phyloP scores from a whole-genome alignment of 2,329 filamentous ascomycete species.

The Hymenotorrendiella dingleyae region DNA sequence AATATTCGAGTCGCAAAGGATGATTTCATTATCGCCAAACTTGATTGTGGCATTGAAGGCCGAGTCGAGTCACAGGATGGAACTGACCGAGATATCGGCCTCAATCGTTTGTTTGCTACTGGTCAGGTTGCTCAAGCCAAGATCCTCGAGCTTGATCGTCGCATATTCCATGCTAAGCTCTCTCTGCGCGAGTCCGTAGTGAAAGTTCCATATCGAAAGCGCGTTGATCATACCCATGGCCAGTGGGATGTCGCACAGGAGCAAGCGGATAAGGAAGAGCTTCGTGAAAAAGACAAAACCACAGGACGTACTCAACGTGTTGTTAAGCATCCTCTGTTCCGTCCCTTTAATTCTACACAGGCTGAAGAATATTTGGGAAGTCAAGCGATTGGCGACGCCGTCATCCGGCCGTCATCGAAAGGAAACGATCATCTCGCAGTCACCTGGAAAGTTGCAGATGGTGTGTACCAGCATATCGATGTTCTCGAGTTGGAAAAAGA shows the following conservation, averaged over 20 bases:
- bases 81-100: slow-evolving; percentile 61
- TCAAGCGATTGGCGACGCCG: slow-evolving; percentile 79
- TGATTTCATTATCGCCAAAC: slow-evolving; percentile 86
- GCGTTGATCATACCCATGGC: slow-evolving; percentile 64
- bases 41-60: slow-evolving; percentile 92
- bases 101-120: slow-evolving; percentile 66
- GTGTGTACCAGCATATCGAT: slow-evolving; percentile 96
- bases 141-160: slow-evolving; percentile 80
- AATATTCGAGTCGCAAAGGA: slow-evolving; percentile 83
- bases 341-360: slow-evolving; percentile 84
- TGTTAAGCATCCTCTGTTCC: slow-evolving; percentile 96
- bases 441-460: slow-evolving; percentile 96
- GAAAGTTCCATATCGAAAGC: slow-evolving; percentile 63
- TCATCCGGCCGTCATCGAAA: slow-evolving; percentile 92
- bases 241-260: slow-evolving; percentile 89
- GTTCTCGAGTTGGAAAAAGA: slow-evolving; percentile 96
- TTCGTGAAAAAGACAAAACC: slow-evolving; percentile 79
- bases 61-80: slow-evolving; percentile 78
- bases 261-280: slow-evolving; percentile 70
- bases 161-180: slow-evolving; percentile 76
- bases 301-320: slow-evolving; percentile 86
- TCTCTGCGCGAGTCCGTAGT: slow-evolving; percentile 79
- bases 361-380: slow-evolving; percentile 90
- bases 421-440: slow-evolving; percentile 92
- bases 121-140: slow-evolving; percentile 87